These are phyloP conservation scores for Acarospora socialis DNA, from an alignment of 2,329 filamentous ascomycete species.

Conservation along the genomic window DNA sequence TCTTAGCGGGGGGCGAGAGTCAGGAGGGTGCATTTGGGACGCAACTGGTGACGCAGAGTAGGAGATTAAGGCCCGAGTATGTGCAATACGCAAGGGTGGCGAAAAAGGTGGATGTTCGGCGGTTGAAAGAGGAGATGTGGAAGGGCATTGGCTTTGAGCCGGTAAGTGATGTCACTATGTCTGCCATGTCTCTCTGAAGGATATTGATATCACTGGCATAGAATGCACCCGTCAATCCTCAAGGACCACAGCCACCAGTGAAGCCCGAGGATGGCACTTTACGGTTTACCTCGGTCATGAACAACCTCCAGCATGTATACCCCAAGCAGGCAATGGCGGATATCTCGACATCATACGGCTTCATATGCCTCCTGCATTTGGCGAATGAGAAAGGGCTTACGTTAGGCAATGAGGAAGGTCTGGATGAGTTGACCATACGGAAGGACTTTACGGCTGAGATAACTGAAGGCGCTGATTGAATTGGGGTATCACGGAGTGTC, in stretches of 20 bases:
- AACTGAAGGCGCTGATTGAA: slow-evolving; percentile 20
- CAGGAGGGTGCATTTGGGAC: slow-evolving; percentile 45
- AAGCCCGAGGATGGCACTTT: slow-evolving; percentile 37
- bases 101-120: slow-evolving; percentile 52
- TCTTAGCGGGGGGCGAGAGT: slow-evolving; percentile 12
- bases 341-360: slow-evolving; percentile 85
- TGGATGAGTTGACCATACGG: slow-evolving; percentile 32
- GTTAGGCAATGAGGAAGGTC: slow-evolving; percentile 47
- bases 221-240: too few species aligned
- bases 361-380: slow-evolving; percentile 81
- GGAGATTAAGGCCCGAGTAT: slow-evolving; percentile 46
- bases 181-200: too few species aligned
- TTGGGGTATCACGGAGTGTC: too few species aligned
- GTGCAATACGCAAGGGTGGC: slow-evolving; percentile 51
- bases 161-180: slow-evolving; percentile 5
- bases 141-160: slow-evolving; percentile 38
- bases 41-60: slow-evolving; percentile 47
- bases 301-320: slow-evolving; percentile 73
- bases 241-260: slow-evolving; percentile 18
- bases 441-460: slow-evolving; percentile 27
- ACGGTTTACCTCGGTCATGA: slow-evolving; percentile 87
- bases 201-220: too few species aligned
- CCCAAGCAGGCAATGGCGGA: slow-evolving; percentile 75
- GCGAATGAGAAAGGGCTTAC: slow-evolving; percentile 85
- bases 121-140: slow-evolving; percentile 53